Percentiles rank a stretch among this genome's conserved stretches.
phyloP scores from a whole-genome alignment of 2,329 filamentous ascomycete species.

The Monosporascus sp. region DNA sequence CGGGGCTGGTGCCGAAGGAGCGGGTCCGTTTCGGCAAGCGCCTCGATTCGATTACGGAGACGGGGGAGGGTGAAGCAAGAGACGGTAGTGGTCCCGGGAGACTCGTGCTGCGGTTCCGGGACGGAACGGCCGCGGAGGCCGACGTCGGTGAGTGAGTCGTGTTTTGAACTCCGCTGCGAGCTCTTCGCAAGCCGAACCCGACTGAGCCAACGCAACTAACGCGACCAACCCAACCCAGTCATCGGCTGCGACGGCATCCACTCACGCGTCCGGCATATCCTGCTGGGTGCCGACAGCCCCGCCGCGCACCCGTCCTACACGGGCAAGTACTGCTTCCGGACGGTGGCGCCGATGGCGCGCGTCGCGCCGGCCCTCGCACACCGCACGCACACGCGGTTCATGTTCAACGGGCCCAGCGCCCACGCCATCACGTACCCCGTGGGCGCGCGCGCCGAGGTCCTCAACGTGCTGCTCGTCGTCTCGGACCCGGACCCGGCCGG shows the following conservation, averaged over 20 bases:
- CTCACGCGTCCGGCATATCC: slow-evolving; percentile 43
- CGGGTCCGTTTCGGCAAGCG: slow-evolving; percentile 29
- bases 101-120: slow-evolving; percentile 24
- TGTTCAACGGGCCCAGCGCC: slow-evolving; percentile 51
- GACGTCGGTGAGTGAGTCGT: slow-evolving; percentile 24
- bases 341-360: slow-evolving; percentile 53
- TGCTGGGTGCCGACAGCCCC: slow-evolving; percentile 43
- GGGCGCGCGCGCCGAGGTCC: slow-evolving; percentile 40
- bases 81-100: slow-evolving; percentile 12
- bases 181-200: not conserved
- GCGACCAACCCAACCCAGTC: slow-evolving; percentile 25
- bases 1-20: slow-evolving; percentile 21
- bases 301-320: slow-evolving; percentile 44
- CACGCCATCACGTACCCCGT: slow-evolving; percentile 60
- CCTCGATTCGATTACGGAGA: slow-evolving; percentile 20
- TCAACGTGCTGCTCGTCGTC: slow-evolving; percentile 51
- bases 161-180: not conserved
- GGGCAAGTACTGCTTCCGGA: slow-evolving; percentile 57
- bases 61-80: not conserved
- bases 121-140: slow-evolving; percentile 23
- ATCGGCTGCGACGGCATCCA: slow-evolving; percentile 63
- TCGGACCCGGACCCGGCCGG: slow-evolving; percentile 33
- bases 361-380: slow-evolving; percentile 45
- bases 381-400: slow-evolving; percentile 42
- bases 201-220: slow-evolving; percentile 4